Evolutionary conservation across 2,329 filamentous ascomycete genomes (phyloP), one percentile per base, ranked within the genome.

Genomic region (Xylariaceae sp.): DNA sequence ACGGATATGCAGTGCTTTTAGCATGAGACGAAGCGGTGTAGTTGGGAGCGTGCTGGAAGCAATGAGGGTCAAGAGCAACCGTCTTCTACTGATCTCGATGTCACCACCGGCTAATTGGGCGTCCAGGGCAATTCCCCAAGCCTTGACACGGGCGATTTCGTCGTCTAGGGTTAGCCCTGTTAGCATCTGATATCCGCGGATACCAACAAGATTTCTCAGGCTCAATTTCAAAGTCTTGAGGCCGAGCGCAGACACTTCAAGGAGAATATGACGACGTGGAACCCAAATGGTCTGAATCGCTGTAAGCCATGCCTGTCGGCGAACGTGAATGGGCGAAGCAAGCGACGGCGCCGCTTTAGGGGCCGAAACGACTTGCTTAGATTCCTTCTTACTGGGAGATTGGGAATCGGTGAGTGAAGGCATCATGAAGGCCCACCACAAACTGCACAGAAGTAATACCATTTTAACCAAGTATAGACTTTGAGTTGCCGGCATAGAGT

Each of bases 211-310:
- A 61, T 90, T 91, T 45, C 89, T 84, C 51, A 90, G 70, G 63
- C 88, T 88, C 50, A 95, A 86, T 71, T 95, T 95, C 53, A 88
- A 71, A 52, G 86, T 89, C 75, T 96, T 94, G 42, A 90, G 76
- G 5, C 85, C 77, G 29, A 96, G 78, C 2, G 91, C 91, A 12
- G 88, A 84, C 53, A 89, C 87, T 70, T 96, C 92, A 2, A 95
- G 82, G 62, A 92, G 80, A 69, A 95, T 91, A 62, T 87, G 89
- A 70, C 95, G 89, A 26, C 86, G 83, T 8, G 92, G 92, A 11
- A 96, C 88, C 82, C 91, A 95, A 29, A 96, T 89, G 3, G 88
- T 92, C 72, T 96, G 91, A 56, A 96, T 86, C 6, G 91, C 89
- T 2, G 91, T 96, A 54, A 95, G 84, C 91, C 92, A 96, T 34